Base-by-base conservation (phyloP, 768 basidiomycete species). In the Dacryopinax primogenitus region DNA sequence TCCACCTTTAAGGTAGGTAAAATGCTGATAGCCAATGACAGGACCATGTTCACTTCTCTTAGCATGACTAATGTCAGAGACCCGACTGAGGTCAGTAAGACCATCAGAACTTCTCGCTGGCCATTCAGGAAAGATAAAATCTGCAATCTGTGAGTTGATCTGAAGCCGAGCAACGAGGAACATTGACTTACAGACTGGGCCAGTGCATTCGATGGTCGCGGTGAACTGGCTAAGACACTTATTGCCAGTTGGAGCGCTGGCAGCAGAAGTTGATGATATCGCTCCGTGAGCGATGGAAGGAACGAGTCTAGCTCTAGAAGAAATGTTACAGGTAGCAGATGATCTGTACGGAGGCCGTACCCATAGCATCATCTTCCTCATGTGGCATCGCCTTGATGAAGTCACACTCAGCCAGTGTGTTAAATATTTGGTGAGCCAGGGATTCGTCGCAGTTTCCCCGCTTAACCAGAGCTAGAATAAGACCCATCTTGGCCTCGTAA, bases 401-500 rank as follows among this genome's bases (percentile, higher is more conserved):
- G 68, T 94, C 90, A 73, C 92, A 95, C 65, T 87, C 85, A 0
- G 88, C 83, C 47, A 97, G 77, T 16, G 84, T 79, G 1, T 85
- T 81, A 11, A 96, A 78, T 1, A 92, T 69, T 64, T 89, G 88
- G 1, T 84, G 82, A 65, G 92, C 90, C 3, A 96, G 74, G 26
- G 97, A 76, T 45, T 86, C 82, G 71, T 96, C 93, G 1, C 92
- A 92, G 1, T 94, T 95, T 66, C 80, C 77, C 47, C 88, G 81
- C 1, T 86, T 88, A 72, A 93, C 87, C 0, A 91, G 84, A 76
- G 96, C 83, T 33, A 91, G 83, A 30, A 88, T 82, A 66, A 97
- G 84, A 2, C 93, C 90, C 84, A 95, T 86, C 75, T 95, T 95
- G 15, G 93, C 84, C 72, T 97, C 95, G 70, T 92, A 97, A 15